Conservation (phyloP, 257 asterid species). For the Gardenia jasminoides region DNA sequence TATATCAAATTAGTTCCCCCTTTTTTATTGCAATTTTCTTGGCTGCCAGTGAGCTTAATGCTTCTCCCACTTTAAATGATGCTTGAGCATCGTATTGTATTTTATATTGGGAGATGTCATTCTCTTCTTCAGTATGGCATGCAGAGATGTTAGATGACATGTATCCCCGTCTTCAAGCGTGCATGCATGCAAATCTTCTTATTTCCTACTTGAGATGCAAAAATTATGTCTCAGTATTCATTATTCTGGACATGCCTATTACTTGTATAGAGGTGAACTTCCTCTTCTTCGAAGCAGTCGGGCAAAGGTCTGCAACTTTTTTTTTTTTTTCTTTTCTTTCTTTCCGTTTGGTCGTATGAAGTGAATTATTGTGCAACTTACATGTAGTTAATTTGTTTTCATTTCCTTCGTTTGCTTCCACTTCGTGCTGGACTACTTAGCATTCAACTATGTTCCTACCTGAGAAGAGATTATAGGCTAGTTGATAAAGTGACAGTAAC, state of each 20-base stretch:
- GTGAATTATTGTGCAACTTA: not conserved
- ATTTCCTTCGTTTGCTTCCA: not conserved
- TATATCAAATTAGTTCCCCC: not conserved
- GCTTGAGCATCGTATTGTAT: not conserved
- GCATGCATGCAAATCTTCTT: conserved; percentile 6
- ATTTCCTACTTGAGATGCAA: not conserved
- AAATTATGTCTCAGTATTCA: not conserved
- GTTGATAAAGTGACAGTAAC: not conserved
- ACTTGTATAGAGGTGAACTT: not conserved
- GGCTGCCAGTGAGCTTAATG: not conserved
- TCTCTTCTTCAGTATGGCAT: not conserved
- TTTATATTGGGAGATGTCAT: not conserved
- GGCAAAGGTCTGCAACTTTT: not conserved
- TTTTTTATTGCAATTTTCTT: not conserved
- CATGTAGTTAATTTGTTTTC: too few species aligned
- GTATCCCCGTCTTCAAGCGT: conserved; percentile 5
- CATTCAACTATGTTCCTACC: not conserved
- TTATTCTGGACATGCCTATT: not conserved
- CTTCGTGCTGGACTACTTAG: not conserved
- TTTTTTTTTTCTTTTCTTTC: too few species aligned
- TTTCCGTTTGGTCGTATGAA: not conserved
- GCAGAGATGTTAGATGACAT: not conserved
- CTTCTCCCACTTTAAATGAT: not conserved
- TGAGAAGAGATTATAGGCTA: not conserved
- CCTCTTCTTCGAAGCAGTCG: not conserved